Evolutionary conservation across 306 rosid species (phyloP).

Genomic region (Rosa persica): DNA sequence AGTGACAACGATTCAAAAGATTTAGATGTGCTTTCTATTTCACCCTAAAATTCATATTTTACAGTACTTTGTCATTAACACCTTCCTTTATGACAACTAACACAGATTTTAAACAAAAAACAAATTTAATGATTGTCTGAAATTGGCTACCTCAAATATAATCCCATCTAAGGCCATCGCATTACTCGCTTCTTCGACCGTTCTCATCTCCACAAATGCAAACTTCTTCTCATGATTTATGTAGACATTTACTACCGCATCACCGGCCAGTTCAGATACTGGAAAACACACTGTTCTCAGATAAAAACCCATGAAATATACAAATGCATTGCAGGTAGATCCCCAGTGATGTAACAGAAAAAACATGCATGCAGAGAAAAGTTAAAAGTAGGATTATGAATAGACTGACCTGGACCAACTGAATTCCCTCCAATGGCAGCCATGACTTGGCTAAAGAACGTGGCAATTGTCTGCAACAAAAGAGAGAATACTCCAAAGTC

Average conservation of each 20-base stretch:
- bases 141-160: conserved; percentile 56
- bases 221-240: conserved; percentile 87
- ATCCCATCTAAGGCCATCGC: conserved; percentile 92
- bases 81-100: background rate
- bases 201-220: conserved; percentile 91
- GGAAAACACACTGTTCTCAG: conserved; percentile 26
- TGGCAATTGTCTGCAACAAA: conserved; percentile 61
- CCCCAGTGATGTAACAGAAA: conserved; percentile 9
- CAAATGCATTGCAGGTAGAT: background rate
- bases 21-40: background rate
- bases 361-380: background rate
- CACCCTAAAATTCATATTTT: background rate
- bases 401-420: conserved; percentile 58
- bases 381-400: background rate
- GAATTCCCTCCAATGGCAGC: conserved; percentile 80
- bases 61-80: background rate
- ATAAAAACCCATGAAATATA: conserved; percentile 16
- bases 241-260: conserved; percentile 80
- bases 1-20: background rate
- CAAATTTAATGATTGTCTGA: background rate
- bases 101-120: background rate
- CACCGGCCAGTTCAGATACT: conserved; percentile 51
- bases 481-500: conserved; percentile 26
- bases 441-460: conserved; percentile 81
- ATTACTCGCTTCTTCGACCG: conserved; percentile 90